Base-by-base conservation (phyloP, 352 stramenopile species). In the Phytophthora fragariaefolia region DNA sequence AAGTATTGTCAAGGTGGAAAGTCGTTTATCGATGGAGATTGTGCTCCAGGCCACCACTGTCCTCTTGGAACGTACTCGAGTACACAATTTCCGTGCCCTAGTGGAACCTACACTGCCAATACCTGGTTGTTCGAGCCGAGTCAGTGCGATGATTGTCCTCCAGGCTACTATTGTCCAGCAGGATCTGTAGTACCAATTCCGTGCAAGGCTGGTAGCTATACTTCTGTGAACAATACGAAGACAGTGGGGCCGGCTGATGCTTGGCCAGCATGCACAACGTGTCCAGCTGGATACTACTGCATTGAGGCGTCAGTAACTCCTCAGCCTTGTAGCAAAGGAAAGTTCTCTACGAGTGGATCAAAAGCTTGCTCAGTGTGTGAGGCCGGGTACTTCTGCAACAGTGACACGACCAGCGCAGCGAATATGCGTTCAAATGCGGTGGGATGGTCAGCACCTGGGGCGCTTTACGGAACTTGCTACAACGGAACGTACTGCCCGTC, bases 41-140 rank as follows among this genome's bases (percentile, higher is more conserved):
- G 87, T 63, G 82, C 79, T 34, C 51, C 88, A 0, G 95, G 95
- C 0, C 75, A 98, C 65, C 98, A 97, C 59, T 98, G 95, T 66
- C 91, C 91, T 10, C 71, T 96, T 15, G 82, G 78, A 13, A 97
- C 93, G 2, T 67, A 76, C 6, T 84, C 76, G 0, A 63, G 77
- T 6, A 89, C 77, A 6, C 77, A 84, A 40, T 96, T 85, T 38
- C 90, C 89, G 12, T 98, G 93, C 38, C 89, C 89, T 20, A 89
- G 75, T 4, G 93, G 93, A 17, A 96, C 79, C 2, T 97, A 88
- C 76, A 92, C 84, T 1, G 47, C 81, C 8, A 84, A 87, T 17
- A 95, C 83, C 17, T 90, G 73, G 70, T 59, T 96, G 27, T 93
- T 90, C 17, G 83, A 93, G 18, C 63, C 82, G 7, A 86, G 71